Evolutionary conservation across 345 rosid species (phyloP), one percentile per base, ranked within the genome.

Genomic region (Hypericum perforatum): DNA sequence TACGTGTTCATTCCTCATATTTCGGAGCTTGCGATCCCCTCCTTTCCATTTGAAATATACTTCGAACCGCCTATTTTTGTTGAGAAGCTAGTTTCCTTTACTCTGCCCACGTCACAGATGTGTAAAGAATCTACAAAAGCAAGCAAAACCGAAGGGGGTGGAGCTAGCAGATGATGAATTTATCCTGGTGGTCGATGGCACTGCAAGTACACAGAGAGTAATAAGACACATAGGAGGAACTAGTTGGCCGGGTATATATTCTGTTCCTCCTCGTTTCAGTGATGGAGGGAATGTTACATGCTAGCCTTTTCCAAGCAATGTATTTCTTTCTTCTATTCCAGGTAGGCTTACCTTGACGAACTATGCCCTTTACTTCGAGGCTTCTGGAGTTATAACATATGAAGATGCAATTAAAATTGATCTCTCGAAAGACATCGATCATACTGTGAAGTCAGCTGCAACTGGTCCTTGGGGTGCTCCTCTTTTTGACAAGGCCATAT

Each of bases 401-500:
- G 95, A 83, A 56, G 85, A 85, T 66, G 98, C 95, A 37, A 59
- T 92, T 53, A 83, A 88, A 74, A 78, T 88, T 36, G 90, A 83
- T 63, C 94, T 92, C 45, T 78, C 91, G 2, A 81, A 68, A 57
- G 74, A 75, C 45, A 46, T 11, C 7, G 71, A 65, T 36, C 81
- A 70, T 37, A 56, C 63, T 0, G 52, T 78, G 47, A 85, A 82
- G 69, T 82, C 98, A 52, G 57, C 69, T 37, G 84, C 95, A 39
- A 83, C 95, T 12, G 95, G 98, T 54, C 98, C 98, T n/a, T 88
- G 85, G 79, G 97, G 98, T 50, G 95, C 94, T 61, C 97, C 97
- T 3, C 85, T 92, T 59, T 92, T 82, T 47, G 97, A 92, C 74
- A 92, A 83, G 76, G 98, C 95, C 63, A 71, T 88, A 58, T 43